A percentile compares a stretch with the other conserved stretches of the same genome.
Conservation (phyloP, 176 grass and related monocot genomes). For the Eragrostis nindensis region DNA sequence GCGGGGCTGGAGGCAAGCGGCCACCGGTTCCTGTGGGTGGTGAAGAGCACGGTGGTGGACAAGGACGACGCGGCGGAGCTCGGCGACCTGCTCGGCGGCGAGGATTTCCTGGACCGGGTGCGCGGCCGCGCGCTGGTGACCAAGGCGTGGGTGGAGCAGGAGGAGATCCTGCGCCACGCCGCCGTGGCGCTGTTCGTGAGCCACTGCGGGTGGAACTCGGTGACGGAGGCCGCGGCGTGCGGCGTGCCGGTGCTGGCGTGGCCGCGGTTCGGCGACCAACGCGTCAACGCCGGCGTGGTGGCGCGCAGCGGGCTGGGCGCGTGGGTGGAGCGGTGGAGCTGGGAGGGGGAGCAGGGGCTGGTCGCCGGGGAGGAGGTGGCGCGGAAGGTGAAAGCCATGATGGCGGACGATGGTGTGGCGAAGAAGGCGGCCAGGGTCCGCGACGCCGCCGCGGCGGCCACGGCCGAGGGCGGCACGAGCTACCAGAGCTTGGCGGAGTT, state of each 20-base stretch:
- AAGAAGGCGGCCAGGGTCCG: constrained; percentile 26
- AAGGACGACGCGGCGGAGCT: constrained; percentile 43
- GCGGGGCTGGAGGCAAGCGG: constrained; percentile 59
- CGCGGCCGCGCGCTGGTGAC: constrained; percentile 51
- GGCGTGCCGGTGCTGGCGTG: constrained; percentile 67
- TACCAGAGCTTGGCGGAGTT: constrained; percentile 41
- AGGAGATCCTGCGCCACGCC: constrained; percentile 48
- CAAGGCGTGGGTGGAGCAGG: constrained; percentile 84
- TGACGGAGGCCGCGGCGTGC: constrained; percentile 56
- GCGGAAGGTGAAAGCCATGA: constrained; percentile 36
- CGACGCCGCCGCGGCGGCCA: constrained; percentile 23
- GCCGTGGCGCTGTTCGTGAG: constrained; percentile 69
- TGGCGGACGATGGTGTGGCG: constrained; percentile 8
- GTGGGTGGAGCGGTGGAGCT: constrained; percentile 67
- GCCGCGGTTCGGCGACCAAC: constrained; percentile 66
- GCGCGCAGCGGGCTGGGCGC: constrained; percentile 34
- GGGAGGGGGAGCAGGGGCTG: constrained; percentile 54
- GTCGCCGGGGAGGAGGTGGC: constrained; percentile 37
- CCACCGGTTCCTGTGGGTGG: constrained; percentile 78
- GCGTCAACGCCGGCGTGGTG: constrained; percentile 61
- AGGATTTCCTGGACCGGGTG: constrained; percentile 52
- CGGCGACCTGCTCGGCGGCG: constrained; percentile 47
- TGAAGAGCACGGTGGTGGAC: constrained; percentile 64
- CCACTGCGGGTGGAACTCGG: constrained; percentile 89
- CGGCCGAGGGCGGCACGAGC: constrained; percentile 36